These are phyloP conservation scores for Botrytis tulipae DNA, from an alignment of 2,329 filamentous ascomycete genomes.

Conservation along the genomic window DNA sequence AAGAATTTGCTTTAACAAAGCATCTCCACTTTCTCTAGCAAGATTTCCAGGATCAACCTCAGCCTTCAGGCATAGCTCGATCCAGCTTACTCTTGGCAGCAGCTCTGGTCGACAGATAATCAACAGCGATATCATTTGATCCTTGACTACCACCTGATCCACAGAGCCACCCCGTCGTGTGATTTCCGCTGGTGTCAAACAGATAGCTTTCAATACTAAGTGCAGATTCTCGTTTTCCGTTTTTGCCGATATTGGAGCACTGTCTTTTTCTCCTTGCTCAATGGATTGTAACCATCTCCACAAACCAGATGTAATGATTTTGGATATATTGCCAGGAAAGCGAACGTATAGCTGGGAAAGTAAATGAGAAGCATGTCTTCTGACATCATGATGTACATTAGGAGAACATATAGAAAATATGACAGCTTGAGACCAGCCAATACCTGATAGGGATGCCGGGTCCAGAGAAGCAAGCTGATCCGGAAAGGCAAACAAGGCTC, in stretches of 20 bases:
- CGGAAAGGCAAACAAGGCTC: slow-evolving; percentile 64
- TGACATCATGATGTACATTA: slow-evolving; percentile 57
- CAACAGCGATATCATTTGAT: slow-evolving; percentile 73
- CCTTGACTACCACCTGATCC: slow-evolving; percentile 54
- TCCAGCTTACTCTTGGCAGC: slow-evolving; percentile 80
- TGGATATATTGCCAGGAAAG: slow-evolving; percentile 56
- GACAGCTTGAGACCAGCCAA: slow-evolving; percentile 80
- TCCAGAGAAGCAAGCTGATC: slow-evolving; percentile 48
- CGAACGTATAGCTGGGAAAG: slow-evolving; percentile 65
- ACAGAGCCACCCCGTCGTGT: slow-evolving; percentile 45
- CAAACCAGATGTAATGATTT: slow-evolving; percentile 66
- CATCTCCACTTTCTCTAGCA: slow-evolving; percentile 60
- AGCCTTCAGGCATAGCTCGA: slow-evolving; percentile 77
- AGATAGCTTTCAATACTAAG: slow-evolving; percentile 60
- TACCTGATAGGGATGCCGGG: slow-evolving; percentile 50
- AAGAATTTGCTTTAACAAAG: slow-evolving; percentile 67
- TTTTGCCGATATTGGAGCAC: slow-evolving; percentile 63
- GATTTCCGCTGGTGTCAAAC: slow-evolving; percentile 53
- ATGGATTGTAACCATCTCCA: slow-evolving; percentile 75
- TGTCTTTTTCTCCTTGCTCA: slow-evolving; percentile 76
- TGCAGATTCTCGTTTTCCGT: slow-evolving; percentile 64
- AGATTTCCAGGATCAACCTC: slow-evolving; percentile 80
- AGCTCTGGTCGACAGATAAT: slow-evolving; percentile 77
- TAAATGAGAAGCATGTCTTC: slow-evolving; percentile 59
- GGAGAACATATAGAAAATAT: slow-evolving; percentile 73